These are phyloP conservation scores for Umbelopsis sp. DNA, from an alignment of 371 early-diverging fungal genomes.

Conservation along the genomic window DNA sequence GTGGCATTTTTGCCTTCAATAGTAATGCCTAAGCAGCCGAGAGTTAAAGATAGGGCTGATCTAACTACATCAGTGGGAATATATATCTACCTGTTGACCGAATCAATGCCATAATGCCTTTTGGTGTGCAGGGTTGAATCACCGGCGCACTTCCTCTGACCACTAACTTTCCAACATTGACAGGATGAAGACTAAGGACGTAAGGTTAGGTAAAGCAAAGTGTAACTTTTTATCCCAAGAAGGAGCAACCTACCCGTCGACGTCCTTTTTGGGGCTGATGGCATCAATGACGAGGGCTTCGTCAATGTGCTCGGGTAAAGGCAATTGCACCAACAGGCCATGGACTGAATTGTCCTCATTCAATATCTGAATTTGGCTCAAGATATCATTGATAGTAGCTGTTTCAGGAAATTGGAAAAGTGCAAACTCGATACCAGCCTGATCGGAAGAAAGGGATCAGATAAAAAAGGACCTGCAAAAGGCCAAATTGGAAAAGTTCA, in stretches of 20 bases:
- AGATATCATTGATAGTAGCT: constrained; percentile 48
- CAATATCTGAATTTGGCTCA: constrained; percentile 59
- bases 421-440: constrained; percentile 68
- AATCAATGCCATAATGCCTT: constrained; percentile 84
- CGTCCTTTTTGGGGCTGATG: constrained; percentile 85
- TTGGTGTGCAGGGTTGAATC: constrained; percentile 92
- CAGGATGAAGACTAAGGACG: constrained; percentile 75
- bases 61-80: background rate
- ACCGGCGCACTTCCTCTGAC: constrained; percentile 75
- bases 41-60: background rate
- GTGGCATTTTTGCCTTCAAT: constrained; percentile 84
- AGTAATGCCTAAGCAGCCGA: constrained; percentile 41
- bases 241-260: constrained; percentile 75
- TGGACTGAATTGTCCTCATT: constrained; percentile 84
- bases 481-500: background rate
- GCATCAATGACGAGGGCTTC: constrained; percentile 79
- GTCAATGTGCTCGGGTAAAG: constrained; percentile 81
- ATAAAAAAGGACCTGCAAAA: background rate
- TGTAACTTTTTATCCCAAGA: too few species aligned
- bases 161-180: constrained; percentile 86
- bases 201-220: background rate
- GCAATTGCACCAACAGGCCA: constrained; percentile 92
- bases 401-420: constrained; percentile 50
- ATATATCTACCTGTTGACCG: constrained; percentile 44
- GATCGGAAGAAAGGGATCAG: background rate